phyloP scores from a whole-genome alignment of 2,329 filamentous ascomycete genomes.

The Arthroderma sp. region DNA sequence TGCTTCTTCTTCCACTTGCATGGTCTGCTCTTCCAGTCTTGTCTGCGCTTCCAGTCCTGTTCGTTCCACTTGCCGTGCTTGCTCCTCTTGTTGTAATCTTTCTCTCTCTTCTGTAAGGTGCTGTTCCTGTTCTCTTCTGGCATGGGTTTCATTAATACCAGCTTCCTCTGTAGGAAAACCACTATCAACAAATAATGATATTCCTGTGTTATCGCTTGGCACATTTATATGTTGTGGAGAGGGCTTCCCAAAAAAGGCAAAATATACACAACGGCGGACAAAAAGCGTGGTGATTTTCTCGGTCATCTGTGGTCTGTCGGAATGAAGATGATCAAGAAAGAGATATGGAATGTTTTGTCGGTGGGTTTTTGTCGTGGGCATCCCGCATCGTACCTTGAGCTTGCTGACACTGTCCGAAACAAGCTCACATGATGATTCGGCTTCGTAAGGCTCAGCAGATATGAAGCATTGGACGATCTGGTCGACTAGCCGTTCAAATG shows the following conservation, averaged over 20 bases:
- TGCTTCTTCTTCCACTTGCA: no score
- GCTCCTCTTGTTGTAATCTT: no score
- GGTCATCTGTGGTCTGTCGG: constrained; percentile 4
- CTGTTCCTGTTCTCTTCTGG: no score
- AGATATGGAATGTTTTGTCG: constrained; percentile 11
- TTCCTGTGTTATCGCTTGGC: neutral
- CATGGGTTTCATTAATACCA: no score
- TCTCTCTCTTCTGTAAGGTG: no score
- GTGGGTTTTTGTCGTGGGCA: constrained; percentile 9
- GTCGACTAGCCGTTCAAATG: constrained; percentile 11
- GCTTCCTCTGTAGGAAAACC: no score
- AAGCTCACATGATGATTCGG: constrained; percentile 2
- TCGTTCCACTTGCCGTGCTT: no score
- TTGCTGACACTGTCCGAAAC: constrained; percentile 9
- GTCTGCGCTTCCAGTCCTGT: no score
- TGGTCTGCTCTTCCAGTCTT: no score
- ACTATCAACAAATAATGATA: neutral
- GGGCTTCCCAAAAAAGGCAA: constrained; percentile 16
- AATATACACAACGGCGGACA: constrained; percentile 15
- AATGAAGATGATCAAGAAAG: constrained; percentile 13
- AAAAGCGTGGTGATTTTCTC: constrained; percentile 13
- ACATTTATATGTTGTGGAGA: no score
- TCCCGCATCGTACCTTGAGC: constrained; percentile 9
- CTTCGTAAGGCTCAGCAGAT: constrained; percentile 9
- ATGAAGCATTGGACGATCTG: constrained; percentile 13